Evolutionary conservation across 176 grass and related monocot genomes (phyloP).

Genomic region (Tuctoria greenei): DNA sequence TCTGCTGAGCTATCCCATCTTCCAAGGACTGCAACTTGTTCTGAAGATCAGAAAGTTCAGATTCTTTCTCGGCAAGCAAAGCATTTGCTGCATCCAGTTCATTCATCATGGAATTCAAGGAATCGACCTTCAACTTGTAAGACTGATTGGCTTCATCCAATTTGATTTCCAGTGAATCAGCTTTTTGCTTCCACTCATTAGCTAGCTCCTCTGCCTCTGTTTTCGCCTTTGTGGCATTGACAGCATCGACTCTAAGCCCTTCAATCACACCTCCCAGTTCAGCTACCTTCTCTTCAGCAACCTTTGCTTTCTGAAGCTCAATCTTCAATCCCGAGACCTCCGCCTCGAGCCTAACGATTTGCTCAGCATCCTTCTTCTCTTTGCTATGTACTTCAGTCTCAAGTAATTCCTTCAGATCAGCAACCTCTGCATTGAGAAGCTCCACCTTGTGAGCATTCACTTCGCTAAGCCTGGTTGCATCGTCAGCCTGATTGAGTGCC

Average conservation of each 20-base stretch:
- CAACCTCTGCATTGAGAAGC: constrained; percentile 48
- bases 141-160: constrained; percentile 59
- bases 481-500: constrained; percentile 53
- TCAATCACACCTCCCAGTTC: constrained; percentile 41
- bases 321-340: constrained; percentile 21
- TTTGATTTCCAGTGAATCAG: constrained; percentile 45
- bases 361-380: constrained; percentile 38
- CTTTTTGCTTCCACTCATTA: constrained; percentile 55
- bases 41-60: constrained; percentile 42
- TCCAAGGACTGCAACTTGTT: constrained; percentile 58
- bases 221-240: constrained; percentile 36
- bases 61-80: constrained; percentile 49
- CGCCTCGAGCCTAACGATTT: constrained; percentile 37
- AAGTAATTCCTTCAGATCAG: constrained; percentile 42
- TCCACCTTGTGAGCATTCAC: constrained; percentile 56
- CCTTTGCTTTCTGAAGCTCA: constrained; percentile 47
- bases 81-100: constrained; percentile 51
- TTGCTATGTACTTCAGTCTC: constrained; percentile 44
- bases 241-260: constrained; percentile 39
- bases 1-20: constrained; percentile 52
- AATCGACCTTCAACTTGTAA: constrained; percentile 47
- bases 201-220: constrained; percentile 33
- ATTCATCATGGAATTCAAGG: constrained; percentile 43
- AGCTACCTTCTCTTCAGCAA: constrained; percentile 40
- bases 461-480: constrained; percentile 48